Evolutionary conservation across 2,329 filamentous ascomycete genomes (phyloP).

Genomic region (Trichoderma asperellum): DNA sequence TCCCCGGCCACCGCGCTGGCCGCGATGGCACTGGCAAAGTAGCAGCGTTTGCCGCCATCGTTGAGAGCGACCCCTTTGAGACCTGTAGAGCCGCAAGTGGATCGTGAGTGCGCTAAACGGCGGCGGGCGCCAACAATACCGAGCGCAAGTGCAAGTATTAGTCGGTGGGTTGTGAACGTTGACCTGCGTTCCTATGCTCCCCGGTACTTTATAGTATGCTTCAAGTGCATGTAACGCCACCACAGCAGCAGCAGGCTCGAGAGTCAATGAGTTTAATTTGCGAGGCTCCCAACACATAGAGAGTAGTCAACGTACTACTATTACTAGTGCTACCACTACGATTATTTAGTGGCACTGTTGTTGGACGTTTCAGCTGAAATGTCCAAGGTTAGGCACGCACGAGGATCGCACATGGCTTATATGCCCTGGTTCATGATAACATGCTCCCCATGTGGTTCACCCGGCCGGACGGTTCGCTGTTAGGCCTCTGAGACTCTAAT

Average conservation of each 20-base stretch:
- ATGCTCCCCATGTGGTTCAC: slow-evolving; percentile 29
- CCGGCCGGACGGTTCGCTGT: slow-evolving; percentile 38
- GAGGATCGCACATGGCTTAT: slow-evolving; percentile 26
- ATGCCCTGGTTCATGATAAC: slow-evolving; percentile 18
- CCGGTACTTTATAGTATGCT: background rate
- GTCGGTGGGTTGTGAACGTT: slow-evolving; percentile 1
- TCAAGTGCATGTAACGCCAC: slow-evolving; percentile 3
- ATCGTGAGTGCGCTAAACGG: slow-evolving; percentile 15
- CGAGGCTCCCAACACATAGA: slow-evolving; percentile 15
- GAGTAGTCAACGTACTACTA: background rate
- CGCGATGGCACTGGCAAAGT: background rate
- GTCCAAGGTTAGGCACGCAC: slow-evolving; percentile 11
- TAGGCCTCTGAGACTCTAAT: slow-evolving; percentile 30
- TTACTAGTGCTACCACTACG: background rate
- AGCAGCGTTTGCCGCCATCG: background rate
- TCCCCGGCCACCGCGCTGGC: slow-evolving; percentile 19
- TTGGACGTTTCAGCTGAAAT: background rate
- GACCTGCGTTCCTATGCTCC: slow-evolving; percentile 5
- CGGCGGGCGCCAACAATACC: slow-evolving; percentile 15
- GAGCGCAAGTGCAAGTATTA: background rate
- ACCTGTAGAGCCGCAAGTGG: slow-evolving; percentile 24
- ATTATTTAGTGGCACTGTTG: background rate
- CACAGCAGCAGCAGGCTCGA: background rate
- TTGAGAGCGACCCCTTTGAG: slow-evolving; percentile 22
- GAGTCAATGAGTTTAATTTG: slow-evolving; percentile 4